Conservation (phyloP, 306 rosid genomes). For the Cyclanthera cordifolia region DNA sequence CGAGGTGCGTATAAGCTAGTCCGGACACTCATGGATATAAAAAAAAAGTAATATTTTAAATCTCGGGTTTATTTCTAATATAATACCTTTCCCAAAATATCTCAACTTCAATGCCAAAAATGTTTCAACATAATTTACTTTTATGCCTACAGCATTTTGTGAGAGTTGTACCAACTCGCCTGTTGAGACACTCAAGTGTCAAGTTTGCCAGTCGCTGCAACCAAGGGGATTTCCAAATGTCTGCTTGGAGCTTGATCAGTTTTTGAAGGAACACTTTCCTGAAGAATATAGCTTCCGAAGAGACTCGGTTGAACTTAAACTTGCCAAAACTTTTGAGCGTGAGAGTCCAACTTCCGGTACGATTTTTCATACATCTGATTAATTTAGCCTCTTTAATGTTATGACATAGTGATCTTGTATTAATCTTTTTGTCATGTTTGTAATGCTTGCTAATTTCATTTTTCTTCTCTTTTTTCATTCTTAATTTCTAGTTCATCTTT, state of each 20-base stretch:
- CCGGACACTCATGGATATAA: no score
- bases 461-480: background rate
- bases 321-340: conserved; percentile 22
- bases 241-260: conserved; percentile 49
- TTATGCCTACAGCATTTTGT: conserved; percentile 44
- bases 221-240: conserved; percentile 66
- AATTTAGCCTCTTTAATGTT: background rate
- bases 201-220: conserved; percentile 55
- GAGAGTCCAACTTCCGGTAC: conserved; percentile 31
- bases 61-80: background rate
- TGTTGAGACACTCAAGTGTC: conserved; percentile 49
- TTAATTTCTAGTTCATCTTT: background rate
- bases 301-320: conserved; percentile 29
- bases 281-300: conserved; percentile 46
- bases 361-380: conserved; percentile 20
- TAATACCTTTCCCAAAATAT: conserved; percentile 13
- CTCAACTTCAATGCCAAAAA: background rate
- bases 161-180: conserved; percentile 37
- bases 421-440: no score
- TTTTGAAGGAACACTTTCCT: conserved; percentile 50
- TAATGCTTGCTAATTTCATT: background rate
- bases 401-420: no score
- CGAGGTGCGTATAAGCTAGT: no score
- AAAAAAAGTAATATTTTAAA: no score
- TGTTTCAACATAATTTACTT: conserved; percentile 4